phyloP scores from a whole-genome alignment of 148 eudicot species.

The Amaranthus cruentus region DNA sequence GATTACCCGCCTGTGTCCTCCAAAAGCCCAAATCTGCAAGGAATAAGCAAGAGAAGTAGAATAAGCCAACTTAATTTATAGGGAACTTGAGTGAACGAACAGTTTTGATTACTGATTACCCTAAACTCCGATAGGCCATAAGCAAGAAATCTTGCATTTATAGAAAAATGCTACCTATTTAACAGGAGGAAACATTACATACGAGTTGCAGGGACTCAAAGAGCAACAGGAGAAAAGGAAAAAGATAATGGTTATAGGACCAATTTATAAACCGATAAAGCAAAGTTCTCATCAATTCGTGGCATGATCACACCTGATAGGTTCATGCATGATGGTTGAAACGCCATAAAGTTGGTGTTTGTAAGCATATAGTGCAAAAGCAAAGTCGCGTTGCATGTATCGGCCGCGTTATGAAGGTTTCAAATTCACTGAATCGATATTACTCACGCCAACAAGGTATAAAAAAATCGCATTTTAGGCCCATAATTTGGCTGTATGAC shows the following conservation, averaged over 20 bases:
- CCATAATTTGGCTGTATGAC: too few species aligned
- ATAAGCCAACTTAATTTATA: background rate
- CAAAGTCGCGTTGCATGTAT: too few species aligned
- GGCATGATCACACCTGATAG: too few species aligned
- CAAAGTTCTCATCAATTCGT: too few species aligned
- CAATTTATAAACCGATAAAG: too few species aligned
- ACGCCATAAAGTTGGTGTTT: too few species aligned
- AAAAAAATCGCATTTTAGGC: too few species aligned
- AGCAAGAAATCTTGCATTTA: background rate
- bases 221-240: background rate
- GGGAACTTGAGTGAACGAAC: background rate
- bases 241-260: background rate
- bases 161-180: background rate
- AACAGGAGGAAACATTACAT: background rate
- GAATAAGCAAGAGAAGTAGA: background rate
- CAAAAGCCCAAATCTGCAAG: slow-evolving; percentile 87
- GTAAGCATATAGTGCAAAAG: too few species aligned
- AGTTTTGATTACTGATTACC: background rate
- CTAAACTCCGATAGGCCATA: background rate
- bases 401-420: too few species aligned
- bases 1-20: slow-evolving; percentile 68
- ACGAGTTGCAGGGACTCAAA: background rate
- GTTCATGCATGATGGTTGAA: too few species aligned
- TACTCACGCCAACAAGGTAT: too few species aligned
- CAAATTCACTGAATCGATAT: too few species aligned